Percentiles rank a stretch among this genome's conserved stretches.
Conservation (phyloP, 768 basidiomycete species). For the Russula emetica region DNA sequence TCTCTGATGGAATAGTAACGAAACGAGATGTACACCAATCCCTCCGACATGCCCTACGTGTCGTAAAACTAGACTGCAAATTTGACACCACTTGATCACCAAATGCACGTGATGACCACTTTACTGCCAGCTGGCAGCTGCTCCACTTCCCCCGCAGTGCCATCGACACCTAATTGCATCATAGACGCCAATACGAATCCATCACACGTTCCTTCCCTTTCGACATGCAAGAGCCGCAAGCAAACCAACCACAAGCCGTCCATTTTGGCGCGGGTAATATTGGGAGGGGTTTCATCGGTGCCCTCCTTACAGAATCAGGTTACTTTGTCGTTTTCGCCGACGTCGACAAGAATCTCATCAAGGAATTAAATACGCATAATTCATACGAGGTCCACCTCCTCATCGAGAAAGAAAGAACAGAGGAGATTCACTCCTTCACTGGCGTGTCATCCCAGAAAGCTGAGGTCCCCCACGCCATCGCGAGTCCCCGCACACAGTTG, state of each 20-base stretch:
- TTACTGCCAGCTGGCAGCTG: no score
- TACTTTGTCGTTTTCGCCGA: constrained; percentile 40
- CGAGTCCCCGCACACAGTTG: constrained; percentile 30
- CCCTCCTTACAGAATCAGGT: constrained; percentile 37
- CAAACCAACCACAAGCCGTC: constrained; percentile 32
- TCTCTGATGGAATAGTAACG: no score
- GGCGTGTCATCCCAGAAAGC: constrained; percentile 27
- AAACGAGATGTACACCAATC: no score
- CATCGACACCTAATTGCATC: no score
- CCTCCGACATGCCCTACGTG: no score
- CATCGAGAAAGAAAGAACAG: constrained; percentile 28
- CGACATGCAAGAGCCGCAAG: constrained; percentile 12
- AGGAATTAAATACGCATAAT: constrained; percentile 34
- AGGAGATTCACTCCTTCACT: constrained; percentile 28
- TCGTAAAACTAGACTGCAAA: no score
- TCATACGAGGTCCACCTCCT: constrained; percentile 37
- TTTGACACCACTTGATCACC: no score
- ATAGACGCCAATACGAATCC: no score
- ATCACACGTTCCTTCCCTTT: background rate
- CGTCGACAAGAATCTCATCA: constrained; percentile 35
- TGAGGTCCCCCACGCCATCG: constrained; percentile 28
- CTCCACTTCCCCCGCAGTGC: no score
- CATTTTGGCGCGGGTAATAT: constrained; percentile 42
- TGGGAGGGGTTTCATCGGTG: constrained; percentile 40
- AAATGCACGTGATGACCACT: no score